phyloP scores from a whole-genome alignment of 805 yeast genomes.

The Saccharomycopsis lassenensis region DNA sequence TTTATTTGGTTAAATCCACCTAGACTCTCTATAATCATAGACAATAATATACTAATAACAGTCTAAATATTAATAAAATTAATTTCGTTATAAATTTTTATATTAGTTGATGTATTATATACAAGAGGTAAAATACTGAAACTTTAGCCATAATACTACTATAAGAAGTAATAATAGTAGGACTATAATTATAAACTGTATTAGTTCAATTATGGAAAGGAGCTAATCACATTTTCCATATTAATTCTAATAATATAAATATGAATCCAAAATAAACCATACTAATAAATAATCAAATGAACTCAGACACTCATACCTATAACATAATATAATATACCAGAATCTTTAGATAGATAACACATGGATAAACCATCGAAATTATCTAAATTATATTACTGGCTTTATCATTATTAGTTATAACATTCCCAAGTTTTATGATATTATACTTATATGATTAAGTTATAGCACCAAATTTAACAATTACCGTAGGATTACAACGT shows the following conservation, averaged over 20 bases:
- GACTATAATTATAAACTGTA: constrained; percentile 17
- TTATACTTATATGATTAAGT: no score
- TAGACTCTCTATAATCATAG: constrained; percentile 18
- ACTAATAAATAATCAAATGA: constrained; percentile 12
- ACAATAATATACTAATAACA: constrained; percentile 12
- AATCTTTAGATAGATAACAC: constrained; percentile 20
- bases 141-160: constrained; percentile 19
- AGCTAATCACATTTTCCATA: constrained; percentile 19
- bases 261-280: constrained; percentile 11
- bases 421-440: no score
- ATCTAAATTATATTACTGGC: constrained; percentile 23
- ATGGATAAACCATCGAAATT: constrained; percentile 22
- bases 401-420: constrained; percentile 17
- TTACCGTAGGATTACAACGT: constrained; percentile 20
- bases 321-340: constrained; percentile 13
- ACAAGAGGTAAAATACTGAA: constrained; percentile 17
- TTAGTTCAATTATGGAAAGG: constrained; percentile 19
- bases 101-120: constrained; percentile 10
- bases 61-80: constrained; percentile 9
- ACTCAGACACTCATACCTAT: constrained; percentile 18
- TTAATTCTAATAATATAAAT: constrained; percentile 17
- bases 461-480: constrained; percentile 19
- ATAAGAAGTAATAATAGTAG: constrained; percentile 18
- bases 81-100: constrained; percentile 6
- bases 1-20: constrained; percentile 19